Conservation (phyloP, 169 alveolate genomes). For the Plasmodium knowlesi region DNA sequence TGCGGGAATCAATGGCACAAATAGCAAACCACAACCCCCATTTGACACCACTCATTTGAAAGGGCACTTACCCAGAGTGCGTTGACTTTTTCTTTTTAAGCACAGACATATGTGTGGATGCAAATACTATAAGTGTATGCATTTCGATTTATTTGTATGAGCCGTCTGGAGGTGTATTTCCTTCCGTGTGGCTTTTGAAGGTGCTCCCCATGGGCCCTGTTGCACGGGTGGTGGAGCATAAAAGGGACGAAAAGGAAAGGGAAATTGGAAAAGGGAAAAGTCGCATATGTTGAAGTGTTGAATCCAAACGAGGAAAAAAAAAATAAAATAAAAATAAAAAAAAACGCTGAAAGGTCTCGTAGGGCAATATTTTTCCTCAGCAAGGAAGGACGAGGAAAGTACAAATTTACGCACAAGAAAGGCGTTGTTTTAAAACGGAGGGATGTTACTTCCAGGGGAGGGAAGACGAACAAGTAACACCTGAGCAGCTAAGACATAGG, state of each 20-base stretch:
- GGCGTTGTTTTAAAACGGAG: background rate
- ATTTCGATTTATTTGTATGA: background rate
- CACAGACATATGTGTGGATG: background rate
- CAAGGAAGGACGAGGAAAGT: background rate
- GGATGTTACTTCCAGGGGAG: background rate
- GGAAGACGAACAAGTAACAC: background rate
- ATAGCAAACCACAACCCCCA: background rate
- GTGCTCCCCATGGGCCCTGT: background rate
- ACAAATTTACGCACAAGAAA: background rate
- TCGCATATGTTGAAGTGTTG: background rate
- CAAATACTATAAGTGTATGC: background rate
- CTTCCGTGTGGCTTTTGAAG: background rate
- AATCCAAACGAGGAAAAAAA: background rate
- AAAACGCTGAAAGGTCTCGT: background rate
- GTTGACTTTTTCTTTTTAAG: background rate
- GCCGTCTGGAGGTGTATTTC: background rate
- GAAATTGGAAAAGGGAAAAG: background rate
- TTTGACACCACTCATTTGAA: background rate
- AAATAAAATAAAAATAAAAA: background rate
- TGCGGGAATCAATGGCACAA: background rate
- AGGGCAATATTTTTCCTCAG: background rate
- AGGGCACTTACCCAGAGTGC: background rate
- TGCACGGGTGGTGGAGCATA: background rate
- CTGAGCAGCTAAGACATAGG: background rate
- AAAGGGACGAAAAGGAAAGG: background rate